Conservation (phyloP, 208 protist species). For the Acanthamoeba triangularis region DNA sequence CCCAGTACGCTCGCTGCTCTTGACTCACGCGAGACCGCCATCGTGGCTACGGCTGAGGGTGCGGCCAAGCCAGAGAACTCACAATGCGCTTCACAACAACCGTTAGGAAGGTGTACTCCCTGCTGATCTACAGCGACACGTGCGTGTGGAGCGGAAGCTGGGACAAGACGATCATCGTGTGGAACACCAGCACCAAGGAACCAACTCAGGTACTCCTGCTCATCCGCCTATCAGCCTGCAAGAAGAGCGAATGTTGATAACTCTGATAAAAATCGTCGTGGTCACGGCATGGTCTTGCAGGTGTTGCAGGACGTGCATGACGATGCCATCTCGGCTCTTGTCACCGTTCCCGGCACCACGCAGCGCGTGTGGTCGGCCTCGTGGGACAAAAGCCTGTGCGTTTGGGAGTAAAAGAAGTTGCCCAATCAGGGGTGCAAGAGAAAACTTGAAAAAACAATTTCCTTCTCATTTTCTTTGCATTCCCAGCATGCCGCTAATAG, state of each 20-base stretch:
- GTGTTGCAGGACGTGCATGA: constrained; percentile 25
- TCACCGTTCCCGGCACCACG: not conserved
- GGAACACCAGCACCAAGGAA: constrained; percentile 38
- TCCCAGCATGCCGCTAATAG: no score
- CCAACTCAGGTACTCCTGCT: no score
- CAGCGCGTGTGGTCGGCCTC: not conserved
- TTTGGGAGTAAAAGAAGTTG: no score
- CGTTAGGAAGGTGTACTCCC: constrained; percentile 45
- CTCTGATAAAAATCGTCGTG: no score
- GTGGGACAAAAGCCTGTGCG: constrained; percentile 33
- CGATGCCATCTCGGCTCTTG: constrained; percentile 13
- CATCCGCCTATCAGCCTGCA: no score
- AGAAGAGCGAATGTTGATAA: no score
- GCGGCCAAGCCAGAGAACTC: not conserved
- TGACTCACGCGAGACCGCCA: not conserved
- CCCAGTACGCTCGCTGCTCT: not conserved
- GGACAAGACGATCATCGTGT: constrained; percentile 65
- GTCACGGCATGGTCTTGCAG: no score
- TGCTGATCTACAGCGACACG: not conserved
- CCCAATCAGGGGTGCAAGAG: no score
- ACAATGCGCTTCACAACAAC: not conserved
- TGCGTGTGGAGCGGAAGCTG: constrained; percentile 59
- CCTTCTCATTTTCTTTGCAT: no score
- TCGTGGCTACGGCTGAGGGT: not conserved
- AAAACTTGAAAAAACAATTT: no score